Evolutionary conservation across 2,329 filamentous ascomycete species (phyloP).

Genomic region (Xylariaceae sp.): DNA sequence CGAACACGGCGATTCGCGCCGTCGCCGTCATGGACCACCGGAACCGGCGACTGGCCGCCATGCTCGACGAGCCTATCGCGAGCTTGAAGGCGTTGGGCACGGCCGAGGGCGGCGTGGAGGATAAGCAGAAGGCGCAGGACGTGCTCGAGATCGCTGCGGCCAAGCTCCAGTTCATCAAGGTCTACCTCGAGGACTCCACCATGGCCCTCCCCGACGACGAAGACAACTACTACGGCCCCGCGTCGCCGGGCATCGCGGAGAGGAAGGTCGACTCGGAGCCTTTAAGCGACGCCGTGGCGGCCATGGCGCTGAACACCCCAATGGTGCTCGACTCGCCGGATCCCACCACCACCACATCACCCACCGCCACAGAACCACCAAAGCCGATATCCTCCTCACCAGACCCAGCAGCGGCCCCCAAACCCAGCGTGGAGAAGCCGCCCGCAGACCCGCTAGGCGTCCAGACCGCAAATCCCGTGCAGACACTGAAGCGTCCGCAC

Average conservation of each 20-base stretch:
- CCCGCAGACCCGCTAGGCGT: constrained; percentile 36
- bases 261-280: constrained; percentile 29
- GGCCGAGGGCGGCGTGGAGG: constrained; percentile 44
- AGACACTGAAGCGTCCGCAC: constrained; percentile 40
- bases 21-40: constrained; percentile 64
- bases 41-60: constrained; percentile 68
- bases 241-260: constrained; percentile 17
- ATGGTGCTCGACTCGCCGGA: constrained; percentile 27
- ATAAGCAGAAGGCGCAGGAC: constrained; percentile 57
- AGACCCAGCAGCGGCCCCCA: neutral
- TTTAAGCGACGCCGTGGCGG: constrained; percentile 36
- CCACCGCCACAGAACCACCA: constrained; percentile 7
- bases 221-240: no score
- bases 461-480: constrained; percentile 26
- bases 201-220: constrained; percentile 54
- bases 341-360: constrained; percentile 4
- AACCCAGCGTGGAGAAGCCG: constrained; percentile 14
- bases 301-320: constrained; percentile 34
- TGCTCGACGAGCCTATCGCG: constrained; percentile 71
- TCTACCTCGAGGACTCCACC: constrained; percentile 64
- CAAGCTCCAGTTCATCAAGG: constrained; percentile 69
- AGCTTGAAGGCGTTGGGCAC: constrained; percentile 67
- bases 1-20: constrained; percentile 42
- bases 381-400: constrained; percentile 1
- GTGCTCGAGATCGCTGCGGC: constrained; percentile 64